Evolutionary conservation across 2,329 filamentous ascomycete genomes (phyloP).

Genomic region (Pseudocercospora eumusae): DNA sequence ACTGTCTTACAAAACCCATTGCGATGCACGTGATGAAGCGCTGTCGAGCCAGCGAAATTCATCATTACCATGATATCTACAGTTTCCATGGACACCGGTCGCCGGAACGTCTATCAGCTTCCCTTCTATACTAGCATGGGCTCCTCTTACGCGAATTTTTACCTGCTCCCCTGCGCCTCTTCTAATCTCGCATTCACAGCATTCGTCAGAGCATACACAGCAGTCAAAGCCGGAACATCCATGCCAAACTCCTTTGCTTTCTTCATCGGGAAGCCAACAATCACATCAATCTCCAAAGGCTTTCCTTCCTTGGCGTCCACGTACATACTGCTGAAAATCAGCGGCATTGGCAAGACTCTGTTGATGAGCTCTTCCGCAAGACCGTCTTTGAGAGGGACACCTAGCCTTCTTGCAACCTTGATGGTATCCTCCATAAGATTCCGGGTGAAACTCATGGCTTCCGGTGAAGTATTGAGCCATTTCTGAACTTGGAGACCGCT

Average conservation of each 20-base stretch:
- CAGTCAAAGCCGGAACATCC: slow-evolving; percentile 44
- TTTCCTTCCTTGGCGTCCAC: slow-evolving; percentile 46
- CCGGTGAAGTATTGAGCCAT: slow-evolving; percentile 46
- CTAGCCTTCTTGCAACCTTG: slow-evolving; percentile 43
- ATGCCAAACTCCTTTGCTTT: slow-evolving; percentile 46
- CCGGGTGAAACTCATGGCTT: slow-evolving; percentile 44
- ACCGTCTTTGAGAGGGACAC: slow-evolving; percentile 42
- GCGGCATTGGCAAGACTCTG: slow-evolving; percentile 44
- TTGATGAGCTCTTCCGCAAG: slow-evolving; percentile 45
- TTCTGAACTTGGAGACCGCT: slow-evolving; percentile 47
- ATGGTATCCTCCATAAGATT: slow-evolving; percentile 50
- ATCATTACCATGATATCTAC: background rate
- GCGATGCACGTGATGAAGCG: too few species aligned
- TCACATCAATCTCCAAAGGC: slow-evolving; percentile 52
- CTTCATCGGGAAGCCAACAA: slow-evolving; percentile 46
- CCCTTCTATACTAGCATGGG: background rate
- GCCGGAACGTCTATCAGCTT: background rate
- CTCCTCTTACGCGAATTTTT: background rate
- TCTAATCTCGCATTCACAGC: slow-evolving; percentile 33
- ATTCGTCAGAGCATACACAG: slow-evolving; percentile 40
- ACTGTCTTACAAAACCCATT: too few species aligned
- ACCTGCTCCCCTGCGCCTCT: slow-evolving; percentile 5
- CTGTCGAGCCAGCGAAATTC: background rate
- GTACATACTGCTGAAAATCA: slow-evolving; percentile 51
- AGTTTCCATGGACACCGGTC: background rate